Evolutionary conservation across 2,329 filamentous ascomycete species (phyloP).

Genomic region (Falciphora oryzae): DNA sequence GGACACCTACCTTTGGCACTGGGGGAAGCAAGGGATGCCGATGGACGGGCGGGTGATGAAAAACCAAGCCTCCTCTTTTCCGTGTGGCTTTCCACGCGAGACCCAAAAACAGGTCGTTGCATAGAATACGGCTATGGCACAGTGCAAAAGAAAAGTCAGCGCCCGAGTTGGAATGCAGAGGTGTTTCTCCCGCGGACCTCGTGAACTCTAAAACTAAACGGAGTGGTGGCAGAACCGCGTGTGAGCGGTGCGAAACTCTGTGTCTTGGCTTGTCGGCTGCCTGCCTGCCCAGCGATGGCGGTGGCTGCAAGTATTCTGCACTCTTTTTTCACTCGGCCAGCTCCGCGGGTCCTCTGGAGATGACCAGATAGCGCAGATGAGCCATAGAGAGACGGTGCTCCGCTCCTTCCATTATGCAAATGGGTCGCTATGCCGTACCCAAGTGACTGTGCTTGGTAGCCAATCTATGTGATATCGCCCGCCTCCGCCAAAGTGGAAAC

Average conservation of each 20-base stretch:
- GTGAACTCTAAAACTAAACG: not conserved
- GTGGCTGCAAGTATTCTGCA: too few relatives aligned
- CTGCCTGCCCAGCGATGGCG: not conserved
- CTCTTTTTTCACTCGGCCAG: too few relatives aligned
- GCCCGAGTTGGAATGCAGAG: too few relatives aligned
- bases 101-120: not conserved
- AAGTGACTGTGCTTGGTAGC: not conserved
- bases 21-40: not conserved
- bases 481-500: not conserved
- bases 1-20: too few relatives aligned
- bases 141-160: too few relatives aligned
- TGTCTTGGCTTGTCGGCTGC: not conserved
- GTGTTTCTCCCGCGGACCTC: too few relatives aligned
- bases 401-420: too few relatives aligned
- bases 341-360: not conserved
- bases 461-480: not conserved
- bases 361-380: not conserved
- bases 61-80: not conserved
- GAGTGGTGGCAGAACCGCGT: not conserved
- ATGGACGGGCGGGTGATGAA: not conserved
- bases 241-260: not conserved
- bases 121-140: too few relatives aligned
- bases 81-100: not conserved
- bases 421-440: not conserved
- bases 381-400: too few relatives aligned